Conservation (phyloP, 164 flowering plant genomes). For the Malania oleifera region DNA sequence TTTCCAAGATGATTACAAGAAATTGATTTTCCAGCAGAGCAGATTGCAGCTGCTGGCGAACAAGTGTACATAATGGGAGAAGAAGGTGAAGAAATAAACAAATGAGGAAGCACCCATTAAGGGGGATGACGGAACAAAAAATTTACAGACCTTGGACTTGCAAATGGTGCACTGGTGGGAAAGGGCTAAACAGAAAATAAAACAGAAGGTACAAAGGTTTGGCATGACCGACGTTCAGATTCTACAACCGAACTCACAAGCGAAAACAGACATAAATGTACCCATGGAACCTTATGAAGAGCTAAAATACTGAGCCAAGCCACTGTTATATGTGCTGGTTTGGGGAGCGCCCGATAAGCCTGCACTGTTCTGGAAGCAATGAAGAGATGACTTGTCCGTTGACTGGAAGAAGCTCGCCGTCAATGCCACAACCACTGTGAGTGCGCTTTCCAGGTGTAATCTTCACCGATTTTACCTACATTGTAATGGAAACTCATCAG, state of each 20-base stretch:
- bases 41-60: background rate
- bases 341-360: slow-evolving; percentile 80
- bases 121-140: slow-evolving; percentile 15
- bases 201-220: slow-evolving; percentile 6
- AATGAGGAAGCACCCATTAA: background rate
- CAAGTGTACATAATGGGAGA: slow-evolving; percentile 1
- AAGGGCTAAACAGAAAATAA: slow-evolving; percentile 2
- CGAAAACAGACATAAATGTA: slow-evolving; percentile 18
- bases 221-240: slow-evolving; percentile 22
- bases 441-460: slow-evolving; percentile 68
- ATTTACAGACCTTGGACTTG: slow-evolving; percentile 22
- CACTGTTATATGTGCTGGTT: slow-evolving; percentile 23
- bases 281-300: slow-evolving; percentile 5
- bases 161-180: background rate
- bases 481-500: slow-evolving; percentile 4
- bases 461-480: slow-evolving; percentile 93
- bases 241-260: slow-evolving; percentile 22
- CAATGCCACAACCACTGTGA: slow-evolving; percentile 83
- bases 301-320: slow-evolving; percentile 7
- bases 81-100: slow-evolving; percentile 1
- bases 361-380: slow-evolving; percentile 93
- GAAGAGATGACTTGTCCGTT: slow-evolving; percentile 75
- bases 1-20: slow-evolving; percentile 1
- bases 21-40: background rate
- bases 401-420: slow-evolving; percentile 80